phyloP scores from a whole-genome alignment of 371 early-diverging fungal genomes.

The Capillidium heterosporum region DNA sequence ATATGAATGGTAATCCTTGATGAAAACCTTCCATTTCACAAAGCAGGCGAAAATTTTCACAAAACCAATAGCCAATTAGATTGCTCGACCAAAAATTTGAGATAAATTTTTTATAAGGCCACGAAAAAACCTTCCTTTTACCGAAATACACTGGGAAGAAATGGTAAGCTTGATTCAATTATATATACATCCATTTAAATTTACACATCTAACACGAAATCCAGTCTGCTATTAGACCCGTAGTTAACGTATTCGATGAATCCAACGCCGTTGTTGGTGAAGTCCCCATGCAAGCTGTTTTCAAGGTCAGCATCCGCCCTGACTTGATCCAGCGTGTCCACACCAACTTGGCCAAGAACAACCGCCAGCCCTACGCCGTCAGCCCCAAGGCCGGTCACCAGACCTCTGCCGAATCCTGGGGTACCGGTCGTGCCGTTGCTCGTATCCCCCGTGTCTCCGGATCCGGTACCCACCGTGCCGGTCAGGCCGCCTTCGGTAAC shows the following conservation, averaged over 20 bases:
- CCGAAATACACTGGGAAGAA: too few relatives aligned
- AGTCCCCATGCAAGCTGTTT: constrained; percentile 88
- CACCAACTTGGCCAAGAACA: constrained; percentile 97
- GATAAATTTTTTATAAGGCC: too few relatives aligned
- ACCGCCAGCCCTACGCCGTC: constrained; percentile 98
- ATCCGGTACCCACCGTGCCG: constrained; percentile 98
- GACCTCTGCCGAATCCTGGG: constrained; percentile 99
- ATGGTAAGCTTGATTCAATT: too few relatives aligned
- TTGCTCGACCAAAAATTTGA: too few relatives aligned
- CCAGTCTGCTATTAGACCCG: constrained; percentile 56
- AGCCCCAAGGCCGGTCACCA: constrained; percentile 97
- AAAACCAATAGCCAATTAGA: too few relatives aligned
- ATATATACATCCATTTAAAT: too few relatives aligned
- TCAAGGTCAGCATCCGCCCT: constrained; percentile 95
- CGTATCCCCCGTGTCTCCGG: constrained; percentile 99
- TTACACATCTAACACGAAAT: background rate
- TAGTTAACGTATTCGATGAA: constrained; percentile 78
- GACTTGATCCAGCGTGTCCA: constrained; percentile 95
- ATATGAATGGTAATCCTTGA: too few relatives aligned
- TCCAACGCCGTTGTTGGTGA: constrained; percentile 44
- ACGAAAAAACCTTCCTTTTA: too few relatives aligned
- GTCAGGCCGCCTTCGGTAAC: constrained; percentile 99
- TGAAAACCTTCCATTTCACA: too few relatives aligned
- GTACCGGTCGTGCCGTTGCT: constrained; percentile 99
- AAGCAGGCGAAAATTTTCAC: too few relatives aligned